phyloP scores from a whole-genome alignment of 169 alveolate genomes.

The Toxoplasma gondii region DNA sequence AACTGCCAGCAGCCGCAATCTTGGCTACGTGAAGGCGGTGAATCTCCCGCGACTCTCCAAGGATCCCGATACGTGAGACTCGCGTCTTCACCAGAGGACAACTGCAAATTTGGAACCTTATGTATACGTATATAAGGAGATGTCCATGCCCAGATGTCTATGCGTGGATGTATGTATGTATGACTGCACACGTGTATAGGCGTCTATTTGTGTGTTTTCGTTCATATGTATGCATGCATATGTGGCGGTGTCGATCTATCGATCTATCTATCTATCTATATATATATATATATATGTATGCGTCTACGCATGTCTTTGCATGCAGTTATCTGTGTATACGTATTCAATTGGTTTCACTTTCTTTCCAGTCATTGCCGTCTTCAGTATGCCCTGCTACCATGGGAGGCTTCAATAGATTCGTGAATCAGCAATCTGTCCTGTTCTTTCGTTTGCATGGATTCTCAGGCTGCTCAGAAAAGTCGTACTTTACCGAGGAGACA shows the following conservation, averaged over 20 bases:
- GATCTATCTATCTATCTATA: background rate
- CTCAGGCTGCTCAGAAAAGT: conserved; percentile 2
- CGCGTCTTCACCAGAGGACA: too few relatives aligned
- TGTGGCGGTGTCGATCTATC: background rate
- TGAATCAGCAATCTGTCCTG: background rate
- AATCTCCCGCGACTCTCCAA: conserved; percentile 20
- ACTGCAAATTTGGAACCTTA: too few relatives aligned
- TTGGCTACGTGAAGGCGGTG: background rate
- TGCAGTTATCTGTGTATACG: too few relatives aligned
- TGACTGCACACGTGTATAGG: background rate
- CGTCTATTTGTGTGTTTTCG: too few relatives aligned
- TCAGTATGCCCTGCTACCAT: too few relatives aligned
- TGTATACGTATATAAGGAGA: too few relatives aligned
- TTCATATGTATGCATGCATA: too few relatives aligned
- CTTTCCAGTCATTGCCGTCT: too few relatives aligned
- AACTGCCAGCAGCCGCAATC: background rate
- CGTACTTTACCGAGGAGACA: conserved; percentile 66
- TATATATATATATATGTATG: background rate
- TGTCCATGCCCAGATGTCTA: too few relatives aligned
- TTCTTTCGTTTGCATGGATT: background rate
- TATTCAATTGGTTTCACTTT: too few relatives aligned
- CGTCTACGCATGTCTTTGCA: too few relatives aligned
- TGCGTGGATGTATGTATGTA: background rate
- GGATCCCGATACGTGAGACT: conserved; percentile 6
- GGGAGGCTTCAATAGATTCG: too few relatives aligned